Conservation (phyloP, 352 stramenopile species). For the Aphanomyces stellatus region DNA sequence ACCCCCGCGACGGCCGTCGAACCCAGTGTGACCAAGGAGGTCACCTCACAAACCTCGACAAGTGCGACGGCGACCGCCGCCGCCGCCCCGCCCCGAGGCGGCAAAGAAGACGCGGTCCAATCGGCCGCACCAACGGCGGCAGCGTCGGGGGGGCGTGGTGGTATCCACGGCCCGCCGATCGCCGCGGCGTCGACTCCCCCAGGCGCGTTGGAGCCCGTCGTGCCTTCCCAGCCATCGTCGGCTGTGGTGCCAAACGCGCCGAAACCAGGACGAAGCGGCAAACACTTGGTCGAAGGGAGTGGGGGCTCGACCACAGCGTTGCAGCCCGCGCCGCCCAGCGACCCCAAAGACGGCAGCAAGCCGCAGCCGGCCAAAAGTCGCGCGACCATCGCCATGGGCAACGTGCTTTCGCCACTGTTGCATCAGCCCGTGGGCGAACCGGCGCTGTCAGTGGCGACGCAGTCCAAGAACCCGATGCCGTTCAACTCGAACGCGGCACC, state of each 20-base stretch:
- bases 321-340: not conserved
- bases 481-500: conserved; percentile 14
- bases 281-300: not conserved
- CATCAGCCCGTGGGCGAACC: not conserved
- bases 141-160: too few relatives aligned
- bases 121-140: not conserved
- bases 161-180: too few relatives aligned
- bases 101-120: not conserved
- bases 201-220: not conserved
- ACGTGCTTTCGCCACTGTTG: not conserved
- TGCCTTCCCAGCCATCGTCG: not conserved
- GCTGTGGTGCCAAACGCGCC: not conserved
- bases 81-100: too few relatives aligned
- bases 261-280: not conserved
- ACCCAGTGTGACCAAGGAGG: too few relatives aligned
- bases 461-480: conserved; percentile 18
- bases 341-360: conserved; percentile 6
- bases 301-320: not conserved
- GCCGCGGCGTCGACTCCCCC: too few relatives aligned
- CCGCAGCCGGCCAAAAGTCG: not conserved
- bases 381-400: conserved; percentile 8
- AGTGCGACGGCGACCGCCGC: too few relatives aligned
- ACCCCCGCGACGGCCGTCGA: too few relatives aligned
- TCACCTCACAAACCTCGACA: too few relatives aligned
- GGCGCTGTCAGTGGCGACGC: not conserved